These are phyloP conservation scores for Cardamine occulta DNA, from an alignment of 345 rosid genomes.

Conservation along the genomic window DNA sequence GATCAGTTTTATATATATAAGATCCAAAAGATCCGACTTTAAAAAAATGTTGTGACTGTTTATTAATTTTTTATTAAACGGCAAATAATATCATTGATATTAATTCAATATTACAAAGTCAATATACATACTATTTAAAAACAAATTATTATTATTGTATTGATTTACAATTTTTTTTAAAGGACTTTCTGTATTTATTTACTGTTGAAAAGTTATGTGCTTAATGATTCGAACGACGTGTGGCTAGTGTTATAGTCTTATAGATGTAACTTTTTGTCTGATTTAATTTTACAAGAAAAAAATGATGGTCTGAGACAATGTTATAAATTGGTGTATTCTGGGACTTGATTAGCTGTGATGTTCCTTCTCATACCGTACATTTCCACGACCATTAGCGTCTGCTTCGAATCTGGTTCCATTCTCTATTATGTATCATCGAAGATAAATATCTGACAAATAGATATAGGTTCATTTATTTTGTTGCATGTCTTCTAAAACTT, in stretches of 20 bases:
- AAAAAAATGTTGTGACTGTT: background rate
- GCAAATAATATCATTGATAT: no score
- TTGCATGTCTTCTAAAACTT: background rate
- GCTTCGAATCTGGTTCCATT: constrained; percentile 29
- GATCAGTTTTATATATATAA: background rate
- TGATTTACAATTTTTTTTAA: no score
- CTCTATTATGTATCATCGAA: constrained; percentile 12
- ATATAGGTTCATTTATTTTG: background rate
- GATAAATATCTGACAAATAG: background rate
- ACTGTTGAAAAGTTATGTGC: constrained; percentile 21
- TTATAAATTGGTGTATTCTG: constrained; percentile 3
- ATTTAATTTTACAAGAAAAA: constrained; percentile 2
- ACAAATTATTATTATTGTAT: no score
- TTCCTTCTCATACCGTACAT: constrained; percentile 11
- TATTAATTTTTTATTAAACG: background rate
- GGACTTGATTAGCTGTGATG: constrained; percentile 41
- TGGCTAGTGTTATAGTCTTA: constrained; percentile 41
- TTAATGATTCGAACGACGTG: constrained; percentile 35
- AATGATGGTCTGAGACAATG: constrained; percentile 7
- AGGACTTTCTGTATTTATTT: background rate
- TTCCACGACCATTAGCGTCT: constrained; percentile 20
- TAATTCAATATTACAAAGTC: background rate
- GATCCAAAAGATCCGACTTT: background rate
- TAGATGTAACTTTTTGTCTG: constrained; percentile 43
- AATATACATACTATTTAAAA: no score